Percentiles rank a stretch among this genome's conserved stretches.
These are phyloP conservation scores for Heterobasidion annosum DNA, from an alignment of 1,284 basidiomycete species.

Conservation along the genomic window DNA sequence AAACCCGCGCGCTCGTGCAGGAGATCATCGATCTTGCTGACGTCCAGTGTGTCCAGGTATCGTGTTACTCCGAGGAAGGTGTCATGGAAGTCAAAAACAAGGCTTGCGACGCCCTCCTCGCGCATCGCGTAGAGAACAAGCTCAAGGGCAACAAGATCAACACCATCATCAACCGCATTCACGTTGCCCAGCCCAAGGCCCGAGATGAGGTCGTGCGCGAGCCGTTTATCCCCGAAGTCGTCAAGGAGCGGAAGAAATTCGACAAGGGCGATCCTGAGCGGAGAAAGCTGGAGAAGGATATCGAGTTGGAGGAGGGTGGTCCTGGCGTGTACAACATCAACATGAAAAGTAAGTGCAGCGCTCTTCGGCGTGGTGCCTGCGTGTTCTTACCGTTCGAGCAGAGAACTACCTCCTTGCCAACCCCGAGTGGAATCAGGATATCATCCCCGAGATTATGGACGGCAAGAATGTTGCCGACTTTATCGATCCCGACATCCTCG, in stretches of 20 bases:
- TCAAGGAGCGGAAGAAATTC: conserved; percentile 73
- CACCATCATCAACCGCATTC: conserved; percentile 85
- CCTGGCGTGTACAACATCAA: conserved; percentile 89
- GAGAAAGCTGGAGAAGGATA: conserved; percentile 64
- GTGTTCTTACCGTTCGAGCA: conserved; percentile 23
- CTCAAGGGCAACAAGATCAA: conserved; percentile 91
- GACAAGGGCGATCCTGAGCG: conserved; percentile 80
- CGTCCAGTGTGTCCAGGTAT: conserved; percentile 74
- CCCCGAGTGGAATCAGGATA: conserved; percentile 94
- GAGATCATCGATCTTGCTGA: conserved; percentile 74
- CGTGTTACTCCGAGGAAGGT: conserved; percentile 91
- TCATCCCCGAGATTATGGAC: conserved; percentile 93
- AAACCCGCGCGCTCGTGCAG: conserved; percentile 72
- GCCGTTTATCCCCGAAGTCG: conserved; percentile 80
- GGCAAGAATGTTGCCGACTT: conserved; percentile 99
- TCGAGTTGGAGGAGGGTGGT: conserved; percentile 78
- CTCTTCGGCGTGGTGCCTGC: not conserved
- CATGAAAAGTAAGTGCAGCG: conserved; percentile 61
- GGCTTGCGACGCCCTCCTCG: conserved; percentile 87
- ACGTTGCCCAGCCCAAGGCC: conserved; percentile 84
- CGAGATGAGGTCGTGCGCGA: conserved; percentile 80
- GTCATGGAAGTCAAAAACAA: conserved; percentile 92
- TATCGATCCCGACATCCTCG: conserved; percentile 96
- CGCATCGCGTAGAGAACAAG: conserved; percentile 88
- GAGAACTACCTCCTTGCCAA: conserved; percentile 89